Percentiles rank a stretch among this genome's conserved stretches.
These are phyloP conservation scores for Chlamydomonas schloesseri DNA, from an alignment of 139 green algal species.

Conservation along the genomic window DNA sequence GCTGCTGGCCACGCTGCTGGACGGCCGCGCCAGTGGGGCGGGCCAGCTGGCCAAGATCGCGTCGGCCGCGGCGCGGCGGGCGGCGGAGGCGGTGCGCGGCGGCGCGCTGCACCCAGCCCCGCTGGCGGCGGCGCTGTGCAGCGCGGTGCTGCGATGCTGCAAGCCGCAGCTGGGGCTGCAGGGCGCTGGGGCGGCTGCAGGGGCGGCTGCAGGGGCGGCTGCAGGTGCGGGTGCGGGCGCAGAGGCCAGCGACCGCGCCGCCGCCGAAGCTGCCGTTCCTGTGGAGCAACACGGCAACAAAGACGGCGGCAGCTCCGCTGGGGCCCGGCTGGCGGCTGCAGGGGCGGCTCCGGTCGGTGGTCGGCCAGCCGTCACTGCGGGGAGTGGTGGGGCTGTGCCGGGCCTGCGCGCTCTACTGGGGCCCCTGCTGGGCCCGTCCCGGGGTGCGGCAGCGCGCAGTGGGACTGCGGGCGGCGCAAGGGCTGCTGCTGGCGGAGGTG, in stretches of 20 bases:
- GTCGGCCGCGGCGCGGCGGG: neutral
- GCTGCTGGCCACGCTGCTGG: conserved; percentile 12
- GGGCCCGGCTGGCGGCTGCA: too few species aligned
- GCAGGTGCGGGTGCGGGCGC: too few species aligned
- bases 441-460: too few species aligned
- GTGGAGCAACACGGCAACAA: too few species aligned
- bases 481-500: neutral
- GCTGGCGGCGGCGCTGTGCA: conserved; percentile 5
- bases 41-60: conserved; percentile 5
- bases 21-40: neutral
- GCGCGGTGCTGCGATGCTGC: conserved; percentile 11
- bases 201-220: neutral
- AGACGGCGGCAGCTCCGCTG: too few species aligned
- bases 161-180: neutral
- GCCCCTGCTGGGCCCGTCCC: too few species aligned
- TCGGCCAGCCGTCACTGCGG: too few species aligned
- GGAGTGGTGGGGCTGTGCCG: too few species aligned
- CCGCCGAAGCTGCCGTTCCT: too few species aligned
- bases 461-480: neutral
- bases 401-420: too few species aligned
- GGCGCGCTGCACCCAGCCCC: neutral
- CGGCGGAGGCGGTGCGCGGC: neutral
- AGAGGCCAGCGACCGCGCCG: too few species aligned
- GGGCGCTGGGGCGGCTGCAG: neutral
- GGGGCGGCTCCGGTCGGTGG: too few species aligned